These are phyloP conservation scores for Scenedesmus sp. DNA, from an alignment of 163 green algal genomes.

Conservation along the genomic window DNA sequence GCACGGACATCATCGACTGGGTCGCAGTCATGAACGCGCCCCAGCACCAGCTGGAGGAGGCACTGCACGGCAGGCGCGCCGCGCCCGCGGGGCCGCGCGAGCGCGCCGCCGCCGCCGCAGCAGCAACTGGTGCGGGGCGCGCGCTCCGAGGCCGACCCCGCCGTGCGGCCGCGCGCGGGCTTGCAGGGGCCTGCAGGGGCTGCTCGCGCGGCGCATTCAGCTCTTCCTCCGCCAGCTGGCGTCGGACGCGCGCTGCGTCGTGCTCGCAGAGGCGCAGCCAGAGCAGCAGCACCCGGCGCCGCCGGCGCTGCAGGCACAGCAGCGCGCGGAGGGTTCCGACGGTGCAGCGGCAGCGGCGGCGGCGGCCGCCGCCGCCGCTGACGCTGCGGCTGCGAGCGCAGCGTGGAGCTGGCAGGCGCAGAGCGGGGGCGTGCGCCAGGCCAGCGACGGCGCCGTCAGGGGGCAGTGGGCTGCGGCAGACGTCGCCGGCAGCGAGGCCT, in stretches of 20 bases:
- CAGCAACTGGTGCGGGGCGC: too few relatives aligned
- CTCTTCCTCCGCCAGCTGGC: slow-evolving; percentile 51
- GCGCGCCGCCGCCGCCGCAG: background rate
- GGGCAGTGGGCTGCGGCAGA: too few relatives aligned
- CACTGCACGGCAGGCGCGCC: slow-evolving; percentile 35
- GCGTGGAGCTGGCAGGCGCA: background rate
- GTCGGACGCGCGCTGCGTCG: slow-evolving; percentile 11
- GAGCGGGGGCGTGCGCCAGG: background rate
- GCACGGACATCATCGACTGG: slow-evolving; percentile 75
- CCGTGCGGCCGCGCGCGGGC: too few relatives aligned
- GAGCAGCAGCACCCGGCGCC: background rate
- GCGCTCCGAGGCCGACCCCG: too few relatives aligned
- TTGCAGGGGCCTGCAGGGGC: slow-evolving; percentile 63
- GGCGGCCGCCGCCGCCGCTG: slow-evolving; percentile 34
- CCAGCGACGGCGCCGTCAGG: background rate
- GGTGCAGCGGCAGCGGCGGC: background rate
- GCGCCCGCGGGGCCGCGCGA: background rate
- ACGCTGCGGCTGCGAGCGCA: background rate
- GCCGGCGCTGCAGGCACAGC: background rate
- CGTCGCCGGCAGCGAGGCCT: too few relatives aligned
- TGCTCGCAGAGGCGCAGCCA: background rate
- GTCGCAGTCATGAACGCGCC: slow-evolving; percentile 65
- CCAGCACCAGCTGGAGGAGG: slow-evolving; percentile 57
- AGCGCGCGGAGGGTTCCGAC: background rate
- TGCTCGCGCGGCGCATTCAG: slow-evolving; percentile 66